Evolutionary conservation across 495 filamentous ascomycete species (phyloP).

Genomic region (Astrothelium macrocarpum): DNA sequence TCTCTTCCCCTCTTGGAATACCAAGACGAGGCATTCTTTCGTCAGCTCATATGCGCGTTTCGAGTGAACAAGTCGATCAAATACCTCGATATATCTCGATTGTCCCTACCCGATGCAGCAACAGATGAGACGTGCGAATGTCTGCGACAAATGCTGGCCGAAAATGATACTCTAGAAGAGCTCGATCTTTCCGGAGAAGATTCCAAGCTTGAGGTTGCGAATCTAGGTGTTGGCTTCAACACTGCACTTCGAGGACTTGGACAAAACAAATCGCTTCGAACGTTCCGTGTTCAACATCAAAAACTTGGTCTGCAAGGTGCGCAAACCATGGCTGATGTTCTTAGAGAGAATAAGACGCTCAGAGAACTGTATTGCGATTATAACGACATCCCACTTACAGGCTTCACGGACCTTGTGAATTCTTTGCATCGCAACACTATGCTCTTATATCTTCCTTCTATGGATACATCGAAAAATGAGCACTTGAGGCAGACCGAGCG

Average conservation of each 20-base stretch:
- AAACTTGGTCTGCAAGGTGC: slow-evolving; percentile 57
- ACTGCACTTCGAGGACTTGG: slow-evolving; percentile 67
- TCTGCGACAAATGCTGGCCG: slow-evolving; percentile 65
- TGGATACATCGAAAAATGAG: slow-evolving; percentile 34
- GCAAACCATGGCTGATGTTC: slow-evolving; percentile 65
- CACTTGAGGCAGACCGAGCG: slow-evolving; percentile 1
- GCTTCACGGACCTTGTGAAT: slow-evolving; percentile 68
- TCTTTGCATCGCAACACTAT: slow-evolving; percentile 57
- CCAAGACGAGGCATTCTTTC: slow-evolving; percentile 64
- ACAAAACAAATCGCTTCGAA: slow-evolving; percentile 61
- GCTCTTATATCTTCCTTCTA: slow-evolving; percentile 53
- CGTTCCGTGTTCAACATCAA: slow-evolving; percentile 60
- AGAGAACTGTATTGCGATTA: slow-evolving; percentile 66
- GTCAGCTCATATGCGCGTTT: slow-evolving; percentile 61
- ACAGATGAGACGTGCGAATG: slow-evolving; percentile 62
- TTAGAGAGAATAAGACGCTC: slow-evolving; percentile 55
- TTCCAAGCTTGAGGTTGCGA: slow-evolving; percentile 75
- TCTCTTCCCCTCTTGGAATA: slow-evolving; percentile 84
- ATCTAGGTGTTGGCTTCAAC: slow-evolving; percentile 74
- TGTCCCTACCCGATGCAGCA: slow-evolving; percentile 71
- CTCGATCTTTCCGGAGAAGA: slow-evolving; percentile 86
- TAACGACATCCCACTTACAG: slow-evolving; percentile 69
- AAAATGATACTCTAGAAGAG: slow-evolving; percentile 65
- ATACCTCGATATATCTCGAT: slow-evolving; percentile 80
- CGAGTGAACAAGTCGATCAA: slow-evolving; percentile 61